A percentile compares a stretch with the other conserved stretches of the same genome.
phyloP scores from a whole-genome alignment of 768 basidiomycete genomes.

The Serendipita sp. region DNA sequence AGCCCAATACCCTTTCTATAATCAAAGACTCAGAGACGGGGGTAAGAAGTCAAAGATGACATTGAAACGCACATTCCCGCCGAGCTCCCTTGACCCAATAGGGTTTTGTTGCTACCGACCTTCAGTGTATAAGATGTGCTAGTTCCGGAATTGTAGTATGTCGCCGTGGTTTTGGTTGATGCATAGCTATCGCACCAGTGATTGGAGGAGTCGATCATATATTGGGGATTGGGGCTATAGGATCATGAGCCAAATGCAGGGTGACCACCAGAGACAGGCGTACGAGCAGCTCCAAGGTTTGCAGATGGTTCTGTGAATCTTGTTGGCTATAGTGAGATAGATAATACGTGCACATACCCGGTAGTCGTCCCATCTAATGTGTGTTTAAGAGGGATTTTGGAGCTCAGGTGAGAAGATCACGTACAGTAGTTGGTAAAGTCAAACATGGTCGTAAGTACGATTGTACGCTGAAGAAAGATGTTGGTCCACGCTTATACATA shows the following conservation, averaged over 20 bases:
- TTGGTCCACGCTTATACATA: background rate
- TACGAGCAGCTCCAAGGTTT: constrained; percentile 9
- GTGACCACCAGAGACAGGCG: background rate
- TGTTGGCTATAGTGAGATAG: background rate
- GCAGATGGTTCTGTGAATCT: background rate
- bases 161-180: background rate
- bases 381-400: background rate
- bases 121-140: background rate
- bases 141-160: background rate
- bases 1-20: constrained; percentile 7
- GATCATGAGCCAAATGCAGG: background rate
- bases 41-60: background rate
- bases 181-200: constrained; percentile 9
- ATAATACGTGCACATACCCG: background rate
- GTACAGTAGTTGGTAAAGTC: constrained; percentile 6
- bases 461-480: background rate
- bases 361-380: background rate
- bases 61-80: constrained; percentile 5
- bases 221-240: constrained; percentile 4
- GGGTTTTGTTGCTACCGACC: constrained; percentile 8
- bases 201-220: constrained; percentile 2
- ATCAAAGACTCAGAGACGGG: background rate
- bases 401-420: background rate
- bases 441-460: constrained; percentile 7
- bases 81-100: constrained; percentile 4